These are phyloP conservation scores for Mycena sp. DNA, from an alignment of 1,284 basidiomycete genomes.

Conservation along the genomic window DNA sequence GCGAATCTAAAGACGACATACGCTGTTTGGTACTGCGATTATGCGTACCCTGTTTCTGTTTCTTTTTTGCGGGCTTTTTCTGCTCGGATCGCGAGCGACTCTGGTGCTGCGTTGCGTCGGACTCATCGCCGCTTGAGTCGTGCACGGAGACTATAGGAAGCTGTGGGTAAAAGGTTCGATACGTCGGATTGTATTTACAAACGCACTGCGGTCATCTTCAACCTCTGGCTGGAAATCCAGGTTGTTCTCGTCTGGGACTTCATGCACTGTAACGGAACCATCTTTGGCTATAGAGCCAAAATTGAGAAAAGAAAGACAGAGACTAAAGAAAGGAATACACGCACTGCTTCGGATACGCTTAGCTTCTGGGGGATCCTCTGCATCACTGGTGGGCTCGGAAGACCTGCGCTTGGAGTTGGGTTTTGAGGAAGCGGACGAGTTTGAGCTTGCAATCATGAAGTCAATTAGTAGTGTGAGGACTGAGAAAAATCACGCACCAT, in stretches of 20 bases:
- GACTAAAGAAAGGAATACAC: too few species aligned
- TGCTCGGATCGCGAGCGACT: too few species aligned
- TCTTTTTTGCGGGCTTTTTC: too few species aligned
- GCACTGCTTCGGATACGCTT: too few species aligned
- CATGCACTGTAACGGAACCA: too few species aligned
- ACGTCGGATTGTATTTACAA: too few species aligned
- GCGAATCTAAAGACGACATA: too few species aligned
- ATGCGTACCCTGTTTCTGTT: too few species aligned
- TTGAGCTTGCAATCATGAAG: neutral
- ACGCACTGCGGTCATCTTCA: constrained; percentile 4
- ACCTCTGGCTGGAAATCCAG: constrained; percentile 5
- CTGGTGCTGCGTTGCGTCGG: neutral
- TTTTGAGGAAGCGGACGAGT: constrained; percentile 1
- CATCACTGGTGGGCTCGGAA: neutral
- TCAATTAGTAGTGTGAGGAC: constrained; percentile 2
- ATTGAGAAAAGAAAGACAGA: too few species aligned
- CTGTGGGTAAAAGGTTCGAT: too few species aligned
- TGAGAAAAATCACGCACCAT: constrained; percentile 5
- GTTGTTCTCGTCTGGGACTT: constrained; percentile 8
- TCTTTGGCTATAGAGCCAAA: too few species aligned
- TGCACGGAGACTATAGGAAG: constrained; percentile 16
- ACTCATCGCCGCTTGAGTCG: constrained; percentile 10
- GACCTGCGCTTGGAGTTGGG: constrained; percentile 9
- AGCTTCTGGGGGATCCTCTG: neutral
- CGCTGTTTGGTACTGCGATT: too few species aligned